phyloP scores from a whole-genome alignment of 1,284 basidiomycete species.

The Meira nashicola region DNA sequence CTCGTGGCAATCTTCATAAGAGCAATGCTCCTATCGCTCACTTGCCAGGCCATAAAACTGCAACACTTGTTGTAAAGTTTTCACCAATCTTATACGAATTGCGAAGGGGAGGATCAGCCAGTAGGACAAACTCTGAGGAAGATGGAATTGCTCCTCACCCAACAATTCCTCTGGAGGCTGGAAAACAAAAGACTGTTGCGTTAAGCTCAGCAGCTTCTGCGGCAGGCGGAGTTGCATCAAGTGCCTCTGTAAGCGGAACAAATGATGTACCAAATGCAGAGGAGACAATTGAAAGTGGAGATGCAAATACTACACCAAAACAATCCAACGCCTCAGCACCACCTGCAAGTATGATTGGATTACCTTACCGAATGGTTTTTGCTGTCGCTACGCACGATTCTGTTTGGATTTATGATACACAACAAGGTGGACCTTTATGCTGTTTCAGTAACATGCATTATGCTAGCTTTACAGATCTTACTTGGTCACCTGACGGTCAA shows the following conservation, averaged over 20 bases:
- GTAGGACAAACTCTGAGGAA: slow-evolving; percentile 6
- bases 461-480: slow-evolving; percentile 92
- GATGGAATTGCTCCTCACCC: slow-evolving; percentile 35
- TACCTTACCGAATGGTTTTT: slow-evolving; percentile 91
- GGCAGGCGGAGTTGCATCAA: neutral
- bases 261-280: too few species aligned
- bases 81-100: slow-evolving; percentile 89
- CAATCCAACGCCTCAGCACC: slow-evolving; percentile 18
- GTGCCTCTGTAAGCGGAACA: neutral
- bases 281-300: neutral
- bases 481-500: slow-evolving; percentile 92
- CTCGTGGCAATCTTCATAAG: slow-evolving; percentile 72
- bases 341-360: slow-evolving; percentile 66
- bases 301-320: slow-evolving; percentile 8
- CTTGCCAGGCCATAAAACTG: slow-evolving; percentile 91
- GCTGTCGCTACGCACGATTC: slow-evolving; percentile 96
- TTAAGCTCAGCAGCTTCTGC: slow-evolving; percentile 9
- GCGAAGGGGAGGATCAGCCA: slow-evolving; percentile 53
- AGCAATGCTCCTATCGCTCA: slow-evolving; percentile 79
- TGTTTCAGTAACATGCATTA: slow-evolving; percentile 93
- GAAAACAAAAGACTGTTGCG: slow-evolving; percentile 61
- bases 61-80: slow-evolving; percentile 87
- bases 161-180: slow-evolving; percentile 65
- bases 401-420: slow-evolving; percentile 91
- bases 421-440: slow-evolving; percentile 87